These are phyloP conservation scores for Candolleomyces eurysporus DNA, from an alignment of 768 basidiomycete genomes.

Conservation along the genomic window DNA sequence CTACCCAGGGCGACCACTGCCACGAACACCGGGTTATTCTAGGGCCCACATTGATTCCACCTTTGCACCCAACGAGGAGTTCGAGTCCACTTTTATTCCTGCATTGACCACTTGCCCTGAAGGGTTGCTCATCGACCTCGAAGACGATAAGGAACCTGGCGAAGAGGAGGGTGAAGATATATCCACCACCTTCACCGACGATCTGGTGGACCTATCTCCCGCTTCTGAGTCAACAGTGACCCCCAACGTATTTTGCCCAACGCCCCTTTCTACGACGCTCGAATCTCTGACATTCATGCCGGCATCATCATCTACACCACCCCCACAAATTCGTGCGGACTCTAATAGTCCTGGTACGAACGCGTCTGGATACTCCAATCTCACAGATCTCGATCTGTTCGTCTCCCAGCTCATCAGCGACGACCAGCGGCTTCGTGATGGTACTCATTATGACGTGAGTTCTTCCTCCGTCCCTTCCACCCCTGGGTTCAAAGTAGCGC, in stretches of 20 bases:
- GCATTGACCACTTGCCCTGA: constrained; percentile 33
- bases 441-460: constrained; percentile 67
- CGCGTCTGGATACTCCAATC: constrained; percentile 25
- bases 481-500: background rate
- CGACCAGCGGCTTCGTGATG: constrained; percentile 28
- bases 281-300: background rate
- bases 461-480: background rate
- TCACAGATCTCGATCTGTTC: constrained; percentile 65
- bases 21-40: constrained; percentile 34
- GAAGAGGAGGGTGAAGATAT: background rate
- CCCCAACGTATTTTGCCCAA: constrained; percentile 12
- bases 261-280: constrained; percentile 1
- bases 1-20: constrained; percentile 58
- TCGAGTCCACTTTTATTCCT: background rate
- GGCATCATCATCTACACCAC: constrained; percentile 7
- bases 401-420: constrained; percentile 54
- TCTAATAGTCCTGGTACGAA: background rate
- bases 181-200: constrained; percentile 18
- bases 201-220: constrained; percentile 20
- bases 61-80: constrained; percentile 28
- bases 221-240: constrained; percentile 15
- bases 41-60: constrained; percentile 31
- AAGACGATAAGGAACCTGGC: constrained; percentile 29
- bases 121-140: constrained; percentile 57
- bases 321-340: background rate